Base-by-base conservation (phyloP, 352 stramenopile genomes). In the Phytophthora fragariae region DNA sequence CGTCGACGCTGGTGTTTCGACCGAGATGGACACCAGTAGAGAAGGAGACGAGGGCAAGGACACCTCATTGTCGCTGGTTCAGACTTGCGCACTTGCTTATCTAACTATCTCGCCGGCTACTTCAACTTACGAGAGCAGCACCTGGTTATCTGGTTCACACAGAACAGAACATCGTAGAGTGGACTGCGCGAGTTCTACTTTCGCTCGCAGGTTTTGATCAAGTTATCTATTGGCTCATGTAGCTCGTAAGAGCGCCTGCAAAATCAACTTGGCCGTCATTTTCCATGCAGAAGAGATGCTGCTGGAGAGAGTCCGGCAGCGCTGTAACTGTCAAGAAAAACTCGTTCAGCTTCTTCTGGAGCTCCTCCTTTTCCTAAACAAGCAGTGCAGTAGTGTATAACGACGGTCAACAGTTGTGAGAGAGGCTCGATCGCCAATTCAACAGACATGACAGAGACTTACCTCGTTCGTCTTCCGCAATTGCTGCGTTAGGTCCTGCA, bases 261-360 rank as follows among this genome's bases (percentile, higher is more conserved):
- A 96, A 96, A 41, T 86, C 78, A 19, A 94, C 75, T n/a, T 81
- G 68, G 47, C 24, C 58, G 24, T 77, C 68, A 15, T 17, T 72
- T 47, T 75, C 61, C 37, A 89, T 71, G 35, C 83, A 88, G 33
- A 96, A 92, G 19, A 94, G 62, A 49, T 94, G 86, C 49, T 94
- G 73, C 69, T 96, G 89, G 7, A 96, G n/a, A 12, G 81, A 61
- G 0, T 84, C 72, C 24, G 89, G 89, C 19, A 96, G 70, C 15
- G 88, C 77, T 21, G 86, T 92, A 41, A 94, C 81, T 44, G 89
- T 88, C 15, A 95, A 71, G 53, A 94, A 90, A 67, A 96, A 89
- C 21, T 92, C 85, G 70, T 85, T 91, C 12, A 94, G 75, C 50
- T 90, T 89, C 64, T 89, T 92, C 73, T 94, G 89, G 9, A 96